A percentile compares a stretch with the other conserved stretches of the same genome.
Evolutionary conservation across 257 asterid species (phyloP).

Genomic region (Jacaranda mimosifolia): DNA sequence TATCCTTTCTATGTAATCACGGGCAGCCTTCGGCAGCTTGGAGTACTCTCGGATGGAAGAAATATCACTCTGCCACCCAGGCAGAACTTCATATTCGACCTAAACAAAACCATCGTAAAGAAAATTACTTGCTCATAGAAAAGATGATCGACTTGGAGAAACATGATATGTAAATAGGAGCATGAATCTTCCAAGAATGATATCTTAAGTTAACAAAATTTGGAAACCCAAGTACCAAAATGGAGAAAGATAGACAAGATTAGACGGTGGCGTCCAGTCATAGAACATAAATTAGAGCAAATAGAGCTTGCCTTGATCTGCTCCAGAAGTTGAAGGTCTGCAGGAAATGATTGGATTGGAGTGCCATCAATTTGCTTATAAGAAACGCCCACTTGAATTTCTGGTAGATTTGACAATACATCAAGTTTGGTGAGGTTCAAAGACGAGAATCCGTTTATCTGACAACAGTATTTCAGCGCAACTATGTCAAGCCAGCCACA

Average conservation of each 20-base stretch:
- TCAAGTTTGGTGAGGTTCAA: slow-evolving; percentile 96
- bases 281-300: not conserved
- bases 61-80: slow-evolving; percentile 89
- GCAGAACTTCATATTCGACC: slow-evolving; percentile 92
- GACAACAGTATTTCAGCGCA: slow-evolving; percentile 84
- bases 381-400: slow-evolving; percentile 80
- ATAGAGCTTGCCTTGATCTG: slow-evolving; percentile 67
- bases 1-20: slow-evolving; percentile 81
- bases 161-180: not conserved
- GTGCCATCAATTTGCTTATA: slow-evolving; percentile 71
- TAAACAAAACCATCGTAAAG: slow-evolving; percentile 33
- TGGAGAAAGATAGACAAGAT: not conserved
- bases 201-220: not conserved
- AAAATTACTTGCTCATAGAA: not conserved
- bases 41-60: slow-evolving; percentile 85
- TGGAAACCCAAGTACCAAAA: not conserved
- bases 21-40: slow-evolving; percentile 86
- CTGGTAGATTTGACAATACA: slow-evolving; percentile 81
- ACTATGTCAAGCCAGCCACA: slow-evolving; percentile 99
- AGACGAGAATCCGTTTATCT: slow-evolving; percentile 93
- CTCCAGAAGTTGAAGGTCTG: slow-evolving; percentile 76
- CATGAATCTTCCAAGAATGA: not conserved
- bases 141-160: not conserved
- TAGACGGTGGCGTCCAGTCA: not conserved
- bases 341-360: slow-evolving; percentile 76